Base-by-base conservation (phyloP, 2,329 filamentous ascomycete genomes). In the Clarireedia sp. region DNA sequence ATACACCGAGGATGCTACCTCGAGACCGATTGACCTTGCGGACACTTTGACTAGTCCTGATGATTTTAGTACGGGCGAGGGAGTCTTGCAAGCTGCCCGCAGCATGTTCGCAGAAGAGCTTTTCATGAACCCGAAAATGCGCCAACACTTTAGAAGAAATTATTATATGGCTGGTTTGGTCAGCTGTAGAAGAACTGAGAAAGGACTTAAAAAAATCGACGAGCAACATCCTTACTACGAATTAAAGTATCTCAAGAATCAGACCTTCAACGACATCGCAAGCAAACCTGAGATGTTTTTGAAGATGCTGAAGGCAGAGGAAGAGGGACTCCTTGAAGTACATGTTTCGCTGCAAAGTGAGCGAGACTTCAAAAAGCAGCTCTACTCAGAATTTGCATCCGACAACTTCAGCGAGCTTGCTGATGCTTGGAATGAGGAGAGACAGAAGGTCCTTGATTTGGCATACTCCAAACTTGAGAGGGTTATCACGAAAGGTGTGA, bases 171-270 rank as follows among this genome's bases (percentile, higher is more conserved):
- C 85, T 62, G 90, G 90, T 23, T 80, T 88, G 55, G 84, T 99
- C 58, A 90, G 92, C 73, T 95, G 91, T 69, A 83, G 82, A 59
- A 85, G 94, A 54, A 99, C 94, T 0, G 91, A 97, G 58, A 99
- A 97, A 72, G 94, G 94, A 26, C 75, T 96, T 52, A 87, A 89
- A 56, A 89, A 89, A 67, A 97, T 99, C 63, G 91, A 96, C 64
- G 92, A 97, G 59, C 85, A 94, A 23, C 91, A 97, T 66, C 90
- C 90, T 0, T 97, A 95, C 71, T 97, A 97, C 69, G 94, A 97
- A 71, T 89, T 99, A 75, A 96, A 99, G 71, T 99, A 99, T 65
- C 78, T 99, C 19, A 84, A 90, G 61, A 90, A 94, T 64, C 91
- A 96, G 71, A 88, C 89, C 7, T 87, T 96, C 59, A 76, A 77